A percentile compares a stretch with the other conserved stretches of the same genome.
Evolutionary conservation across 2,329 filamentous ascomycete genomes (phyloP).

Genomic region (Verticillium nubilum): DNA sequence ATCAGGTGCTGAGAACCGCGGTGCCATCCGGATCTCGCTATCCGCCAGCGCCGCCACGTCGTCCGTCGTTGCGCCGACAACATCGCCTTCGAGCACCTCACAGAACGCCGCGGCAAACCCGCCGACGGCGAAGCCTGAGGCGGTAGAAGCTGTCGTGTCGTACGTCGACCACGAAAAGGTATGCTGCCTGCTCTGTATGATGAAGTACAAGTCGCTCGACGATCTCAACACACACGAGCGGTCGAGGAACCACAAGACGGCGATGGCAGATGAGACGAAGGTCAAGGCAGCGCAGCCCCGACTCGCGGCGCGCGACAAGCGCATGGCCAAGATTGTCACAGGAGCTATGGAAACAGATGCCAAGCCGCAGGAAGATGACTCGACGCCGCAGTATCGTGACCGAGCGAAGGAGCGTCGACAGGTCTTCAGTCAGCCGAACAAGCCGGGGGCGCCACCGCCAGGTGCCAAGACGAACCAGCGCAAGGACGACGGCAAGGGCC

Average conservation of each 20-base stretch:
- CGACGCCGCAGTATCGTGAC: conserved; percentile 50
- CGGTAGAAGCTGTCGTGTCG: conserved; percentile 25
- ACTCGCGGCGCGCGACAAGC: conserved; percentile 28
- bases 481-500: conserved; percentile 22
- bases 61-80: background rate
- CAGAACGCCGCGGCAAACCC: conserved; percentile 6
- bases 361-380: conserved; percentile 15
- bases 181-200: conserved; percentile 40
- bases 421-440: conserved; percentile 55
- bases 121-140: background rate
- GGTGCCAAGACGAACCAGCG: conserved; percentile 13
- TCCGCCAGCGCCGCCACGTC: background rate
- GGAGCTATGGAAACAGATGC: conserved; percentile 8
- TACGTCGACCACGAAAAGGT: conserved; percentile 52
- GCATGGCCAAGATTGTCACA: conserved; percentile 20
- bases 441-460: conserved; percentile 32
- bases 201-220: conserved; percentile 37
- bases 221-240: conserved; percentile 36
- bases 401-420: conserved; percentile 62
- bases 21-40: conserved; percentile 26
- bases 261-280: conserved; percentile 31
- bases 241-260: conserved; percentile 35
- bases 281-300: conserved; percentile 43
- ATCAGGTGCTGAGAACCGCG: background rate
- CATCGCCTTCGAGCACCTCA: background rate